phyloP scores from a whole-genome alignment of 768 basidiomycete species.

The Boletus eberwhitei region DNA sequence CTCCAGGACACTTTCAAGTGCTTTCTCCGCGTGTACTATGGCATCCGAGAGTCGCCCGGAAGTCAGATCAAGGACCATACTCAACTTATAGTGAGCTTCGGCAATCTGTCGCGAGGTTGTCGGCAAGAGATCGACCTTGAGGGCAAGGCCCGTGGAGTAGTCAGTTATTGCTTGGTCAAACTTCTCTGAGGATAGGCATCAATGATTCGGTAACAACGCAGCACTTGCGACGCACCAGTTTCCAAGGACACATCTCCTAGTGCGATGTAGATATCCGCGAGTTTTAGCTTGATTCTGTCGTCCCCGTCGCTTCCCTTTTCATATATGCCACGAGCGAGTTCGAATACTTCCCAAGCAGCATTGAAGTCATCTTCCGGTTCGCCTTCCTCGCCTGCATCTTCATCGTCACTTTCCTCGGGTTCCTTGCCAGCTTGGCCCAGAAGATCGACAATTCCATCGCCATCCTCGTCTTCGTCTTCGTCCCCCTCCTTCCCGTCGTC shows the following conservation, averaged over 20 bases:
- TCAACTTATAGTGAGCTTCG: conserved; percentile 91
- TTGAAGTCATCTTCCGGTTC: conserved; percentile 98
- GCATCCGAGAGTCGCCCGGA: conserved; percentile 81
- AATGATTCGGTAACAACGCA: background rate
- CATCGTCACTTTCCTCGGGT: conserved; percentile 49
- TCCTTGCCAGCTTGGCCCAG: conserved; percentile 57
- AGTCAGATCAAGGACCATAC: conserved; percentile 89
- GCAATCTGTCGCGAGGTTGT: conserved; percentile 91
- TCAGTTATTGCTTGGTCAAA: conserved; percentile 93
- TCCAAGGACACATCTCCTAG: conserved; percentile 97
- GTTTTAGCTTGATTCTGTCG: conserved; percentile 67
- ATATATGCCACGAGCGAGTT: conserved; percentile 86
- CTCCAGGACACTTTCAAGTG: conserved; percentile 71
- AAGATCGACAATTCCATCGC: conserved; percentile 58
- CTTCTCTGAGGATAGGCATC: conserved; percentile 59
- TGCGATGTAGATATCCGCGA: conserved; percentile 87
- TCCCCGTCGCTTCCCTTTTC: conserved; percentile 59
- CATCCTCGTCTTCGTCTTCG: conserved; percentile 29
- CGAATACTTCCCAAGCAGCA: conserved; percentile 96
- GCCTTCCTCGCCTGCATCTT: conserved; percentile 59
- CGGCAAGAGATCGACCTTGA: conserved; percentile 74
- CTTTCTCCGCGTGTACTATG: conserved; percentile 75
- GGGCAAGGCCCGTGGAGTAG: conserved; percentile 70
- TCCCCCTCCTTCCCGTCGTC: conserved; percentile 71
- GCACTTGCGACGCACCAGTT: conserved; percentile 61